Base-by-base conservation (phyloP, 306 rosid species). In the Cucurbita pepo region DNA sequence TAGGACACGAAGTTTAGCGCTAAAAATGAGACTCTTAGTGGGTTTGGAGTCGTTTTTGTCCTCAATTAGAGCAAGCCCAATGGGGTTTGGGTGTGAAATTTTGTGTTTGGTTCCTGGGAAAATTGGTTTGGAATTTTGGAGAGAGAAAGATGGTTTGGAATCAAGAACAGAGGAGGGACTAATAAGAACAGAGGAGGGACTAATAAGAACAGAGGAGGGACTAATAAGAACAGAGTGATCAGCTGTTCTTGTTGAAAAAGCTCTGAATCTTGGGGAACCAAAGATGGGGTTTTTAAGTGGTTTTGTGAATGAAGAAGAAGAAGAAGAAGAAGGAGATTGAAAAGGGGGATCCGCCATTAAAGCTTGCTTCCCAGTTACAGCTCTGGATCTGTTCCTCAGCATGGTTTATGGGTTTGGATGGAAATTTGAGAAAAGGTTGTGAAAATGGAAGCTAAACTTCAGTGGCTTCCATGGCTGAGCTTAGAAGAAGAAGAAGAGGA, bases 121-220 rank as follows among this genome's bases (percentile, higher is more conserved):
- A 70, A 41, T n/a, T 15, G 41, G 5, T 50, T 4, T 56, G 41
- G 83, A 86, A 80, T 65, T 80, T 56, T 82, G 80, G 34, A 79
- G 72, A 19, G 84, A 83, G 19, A 78, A 74, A 44, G 85, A 73
- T 7, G 85, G 81, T 71, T 57, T 81, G 19, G 82, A 76, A 81
- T 90, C 96, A 53, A 94, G 89, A 44, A 85, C 82, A 47, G 95
- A 94, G 62, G 96, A 87, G 51, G 98, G 97, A 69, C 96, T 90
- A 21, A 78, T 67, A 18, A 82, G 34, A 30, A 30, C 34, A 30
- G 34, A 30, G 34, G 34, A 1, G 34, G 34, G 34, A 1, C 34
- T 30, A 0, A 2, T 30, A 30, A 30, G 34, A 25, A 25, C 30
- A 25, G 30, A 25, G 30, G 30, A 1, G 30, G 22, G 22, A 21